Evolutionary conservation across 768 basidiomycete genomes (phyloP), one percentile per base, ranked within the genome.

Genomic region (Boletus pseudo-olivaceus): DNA sequence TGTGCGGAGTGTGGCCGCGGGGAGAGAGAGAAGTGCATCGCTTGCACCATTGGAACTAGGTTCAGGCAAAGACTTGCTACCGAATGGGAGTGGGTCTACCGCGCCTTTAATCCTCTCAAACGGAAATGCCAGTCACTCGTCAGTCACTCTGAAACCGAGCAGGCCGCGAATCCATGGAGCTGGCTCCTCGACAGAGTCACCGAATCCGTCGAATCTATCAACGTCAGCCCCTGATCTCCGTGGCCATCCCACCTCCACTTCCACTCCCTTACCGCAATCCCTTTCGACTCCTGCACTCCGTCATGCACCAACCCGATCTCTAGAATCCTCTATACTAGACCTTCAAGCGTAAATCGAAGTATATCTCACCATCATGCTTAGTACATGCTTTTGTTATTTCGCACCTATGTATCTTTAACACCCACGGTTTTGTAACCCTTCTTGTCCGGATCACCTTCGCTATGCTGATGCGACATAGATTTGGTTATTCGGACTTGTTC

Each of bases 1-100:
- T 49, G 78, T 85, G 51, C 73, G 80, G 59, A 84, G 78, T 50
- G 82, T 83, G n/a, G 78, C 73, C 12, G 73, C 78, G 17, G 73
- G 76, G 41, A 67, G 76, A 59, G 69, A 73, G 58, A 74, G 74
- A 56, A 79, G 77, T 62, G 64, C 59, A 49, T 76, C 71, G 42
- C 58, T 68, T 51, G 60, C 67, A 9, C 66, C 67, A 23, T 70
- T 69, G 17, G 72, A 72, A 53, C 62, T 62, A 37, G 64, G 57
- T 38, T 51, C 67, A 51, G 56, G 44, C 51, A 58, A 51, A 19
- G 52, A 53, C 34, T 46, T 51, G 4, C 43, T 57, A 26, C 53
- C 48, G 27, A 61, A 60, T 33, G 59, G 58, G 19, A 54, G 54
- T 23, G 51, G 59, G 26, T 50, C 47, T 35, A 29, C 39, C 19